Percentiles rank a stretch among this genome's conserved stretches.
Evolutionary conservation across 352 stramenopile species (phyloP).

Genomic region (Phytopythium aichiense): DNA sequence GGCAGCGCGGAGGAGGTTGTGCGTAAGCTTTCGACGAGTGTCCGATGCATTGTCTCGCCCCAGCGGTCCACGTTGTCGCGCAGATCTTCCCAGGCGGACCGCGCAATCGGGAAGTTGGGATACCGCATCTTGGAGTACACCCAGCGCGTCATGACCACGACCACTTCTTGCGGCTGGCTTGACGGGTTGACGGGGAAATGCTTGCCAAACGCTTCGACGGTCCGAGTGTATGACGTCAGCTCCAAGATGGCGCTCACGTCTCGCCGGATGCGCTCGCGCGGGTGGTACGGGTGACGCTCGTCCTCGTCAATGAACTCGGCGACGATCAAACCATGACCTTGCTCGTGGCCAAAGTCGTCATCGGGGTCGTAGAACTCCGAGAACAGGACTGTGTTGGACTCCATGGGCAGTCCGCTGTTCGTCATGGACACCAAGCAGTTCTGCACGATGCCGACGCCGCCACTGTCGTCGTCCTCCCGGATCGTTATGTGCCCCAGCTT

Average conservation of each 20-base stretch:
- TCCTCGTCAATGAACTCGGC: constrained; percentile 24
- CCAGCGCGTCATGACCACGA: constrained; percentile 31
- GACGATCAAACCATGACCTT: constrained; percentile 8
- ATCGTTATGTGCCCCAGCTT: constrained; percentile 30
- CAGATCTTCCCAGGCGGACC: constrained; percentile 23
- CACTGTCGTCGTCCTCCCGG: constrained; percentile 30
- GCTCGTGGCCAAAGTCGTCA: not conserved
- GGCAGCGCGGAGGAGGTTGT: not conserved
- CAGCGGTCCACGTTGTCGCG: constrained; percentile 31
- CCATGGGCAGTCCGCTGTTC: constrained; percentile 4
- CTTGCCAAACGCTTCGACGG: constrained; percentile 7
- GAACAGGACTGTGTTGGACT: constrained; percentile 8
- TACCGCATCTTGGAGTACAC: constrained; percentile 25
- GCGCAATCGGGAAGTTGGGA: constrained; percentile 20
- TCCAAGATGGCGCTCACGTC: constrained; percentile 17
- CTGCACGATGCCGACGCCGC: constrained; percentile 24
- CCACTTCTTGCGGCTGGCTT: constrained; percentile 14
- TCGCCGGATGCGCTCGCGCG: constrained; percentile 18
- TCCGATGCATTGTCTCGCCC: constrained; percentile 18
- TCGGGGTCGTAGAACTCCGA: constrained; percentile 4
- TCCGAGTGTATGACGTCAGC: constrained; percentile 19
- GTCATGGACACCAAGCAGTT: constrained; percentile 26
- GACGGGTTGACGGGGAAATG: constrained; percentile 2
- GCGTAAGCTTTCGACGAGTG: constrained; percentile 1
- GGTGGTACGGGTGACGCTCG: constrained; percentile 24